Base-by-base conservation (phyloP, 148 eudicot species). In the Agrostemma githago region DNA sequence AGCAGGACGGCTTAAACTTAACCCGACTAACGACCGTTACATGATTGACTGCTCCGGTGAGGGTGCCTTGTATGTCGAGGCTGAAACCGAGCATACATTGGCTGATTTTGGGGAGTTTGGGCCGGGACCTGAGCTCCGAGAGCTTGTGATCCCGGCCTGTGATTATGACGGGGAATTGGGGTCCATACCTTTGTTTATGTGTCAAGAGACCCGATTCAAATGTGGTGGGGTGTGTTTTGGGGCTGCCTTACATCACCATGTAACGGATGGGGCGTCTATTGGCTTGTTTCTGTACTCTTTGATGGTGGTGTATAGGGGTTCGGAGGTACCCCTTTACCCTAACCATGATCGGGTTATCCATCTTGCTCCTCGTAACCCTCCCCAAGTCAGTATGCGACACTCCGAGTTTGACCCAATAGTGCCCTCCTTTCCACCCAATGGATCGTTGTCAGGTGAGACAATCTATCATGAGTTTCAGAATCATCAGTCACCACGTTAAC, bases 101-200 rank as follows among this genome's bases (percentile, higher is more conserved):
- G 83, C 82, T 43, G 86, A 83, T 46, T 83, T 83, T 26, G 86
- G 85, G 7, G 82, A 82, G 5, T 85, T 85, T 61, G 81, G 80
- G 48, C 86, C 86, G n/a, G 80, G 81, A 0, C 48, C 73, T 70
- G 82, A 81, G 72, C 82, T 83, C 3, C 68, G 76, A 14, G 62
- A 53, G 19, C 71, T 85, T 56, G 77, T 81, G 21, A 26, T 54
- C 21, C 88, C 88, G 7, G 64, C 74, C 5, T 82, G 80, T 60
- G 88, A 86, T 60, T 81, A 86, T 57, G 57, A 76, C 0, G 63
- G 58, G 6, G 81, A 77, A 53, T 74, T 83, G 3, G 43, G 54
- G 21, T 76, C 79, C 0, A 76, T 76, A 34, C 81, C 88, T 9
- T 67, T 83, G 4, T 17, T 86, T 26, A 76, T 86, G 71, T 54